Conservation (phyloP, 495 filamentous ascomycete genomes). For the Hypoxylon subgilvum region DNA sequence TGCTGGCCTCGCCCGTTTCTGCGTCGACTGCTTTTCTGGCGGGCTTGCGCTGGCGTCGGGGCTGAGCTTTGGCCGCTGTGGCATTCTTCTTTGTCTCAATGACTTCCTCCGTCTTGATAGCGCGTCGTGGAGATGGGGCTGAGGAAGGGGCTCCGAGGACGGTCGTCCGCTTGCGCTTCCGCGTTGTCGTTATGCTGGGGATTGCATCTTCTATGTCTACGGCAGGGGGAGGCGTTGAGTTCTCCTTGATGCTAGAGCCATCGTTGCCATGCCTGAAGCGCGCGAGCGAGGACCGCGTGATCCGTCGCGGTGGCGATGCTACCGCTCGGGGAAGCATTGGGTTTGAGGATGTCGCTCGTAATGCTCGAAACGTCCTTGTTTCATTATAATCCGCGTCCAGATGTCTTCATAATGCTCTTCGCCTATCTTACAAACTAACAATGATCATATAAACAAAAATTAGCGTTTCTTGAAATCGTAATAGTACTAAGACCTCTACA, state of each 20-base stretch:
- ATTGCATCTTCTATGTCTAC: constrained; percentile 68
- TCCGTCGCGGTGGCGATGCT: constrained; percentile 48
- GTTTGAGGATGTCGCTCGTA: constrained; percentile 61
- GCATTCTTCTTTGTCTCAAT: constrained; percentile 18
- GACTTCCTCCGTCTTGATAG: constrained; percentile 31
- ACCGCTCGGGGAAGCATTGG: constrained; percentile 36
- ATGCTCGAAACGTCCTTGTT: constrained; percentile 49
- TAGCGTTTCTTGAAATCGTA: too few relatives aligned
- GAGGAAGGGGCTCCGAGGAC: constrained; percentile 26
- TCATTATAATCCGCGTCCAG: neutral
- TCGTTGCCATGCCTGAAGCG: constrained; percentile 48
- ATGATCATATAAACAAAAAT: too few relatives aligned
- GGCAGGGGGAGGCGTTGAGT: constrained; percentile 15
- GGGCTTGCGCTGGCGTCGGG: constrained; percentile 61
- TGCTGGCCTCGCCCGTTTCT: constrained; percentile 57
- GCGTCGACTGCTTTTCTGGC: constrained; percentile 67
- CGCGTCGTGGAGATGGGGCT: constrained; percentile 15
- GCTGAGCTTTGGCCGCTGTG: neutral
- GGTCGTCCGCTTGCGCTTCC: constrained; percentile 60
- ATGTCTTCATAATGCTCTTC: too few relatives aligned
- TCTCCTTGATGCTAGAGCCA: constrained; percentile 41
- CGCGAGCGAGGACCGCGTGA: constrained; percentile 53
- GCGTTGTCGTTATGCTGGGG: constrained; percentile 49
- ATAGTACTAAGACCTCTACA: too few relatives aligned
- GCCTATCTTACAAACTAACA: too few relatives aligned